Evolutionary conservation across 2,329 filamentous ascomycete genomes (phyloP).

Genomic region (Fusarium acutatum): DNA sequence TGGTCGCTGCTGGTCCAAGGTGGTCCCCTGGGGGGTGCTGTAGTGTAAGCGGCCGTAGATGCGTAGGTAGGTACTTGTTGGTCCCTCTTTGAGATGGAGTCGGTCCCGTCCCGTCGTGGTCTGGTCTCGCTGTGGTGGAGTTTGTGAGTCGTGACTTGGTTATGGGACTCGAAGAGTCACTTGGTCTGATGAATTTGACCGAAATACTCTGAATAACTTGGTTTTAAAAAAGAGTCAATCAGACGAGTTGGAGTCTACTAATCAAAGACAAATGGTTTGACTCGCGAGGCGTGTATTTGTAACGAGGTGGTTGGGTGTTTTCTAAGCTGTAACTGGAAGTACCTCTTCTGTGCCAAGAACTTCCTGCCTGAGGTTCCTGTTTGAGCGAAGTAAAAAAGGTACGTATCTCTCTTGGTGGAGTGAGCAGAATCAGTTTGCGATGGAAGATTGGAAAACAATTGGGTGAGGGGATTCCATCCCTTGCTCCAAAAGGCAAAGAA

Average conservation of each 20-base stretch:
- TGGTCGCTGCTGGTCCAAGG: slow-evolving; percentile 33
- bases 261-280: slow-evolving; percentile 31
- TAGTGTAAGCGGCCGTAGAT: slow-evolving; percentile 23
- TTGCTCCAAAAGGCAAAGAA: slow-evolving; percentile 25
- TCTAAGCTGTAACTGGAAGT: slow-evolving; percentile 14
- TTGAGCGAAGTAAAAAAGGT: background rate
- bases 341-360: slow-evolving; percentile 17
- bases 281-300: slow-evolving; percentile 31
- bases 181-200: slow-evolving; percentile 26
- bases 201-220: slow-evolving; percentile 9
- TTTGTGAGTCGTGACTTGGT: slow-evolving; percentile 28
- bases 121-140: slow-evolving; percentile 23
- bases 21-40: slow-evolving; percentile 36
- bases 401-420: slow-evolving; percentile 21
- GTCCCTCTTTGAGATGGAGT: slow-evolving; percentile 30
- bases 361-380: slow-evolving; percentile 25
- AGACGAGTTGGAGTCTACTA: slow-evolving; percentile 11
- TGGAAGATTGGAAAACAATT: slow-evolving; percentile 5
- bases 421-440: slow-evolving; percentile 1
- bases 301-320: slow-evolving; percentile 34
- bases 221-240: slow-evolving; percentile 14
- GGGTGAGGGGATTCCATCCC: slow-evolving; percentile 5
- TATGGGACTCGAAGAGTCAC: slow-evolving; percentile 31
- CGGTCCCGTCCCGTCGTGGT: slow-evolving; percentile 21
- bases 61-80: slow-evolving; percentile 14